Base-by-base conservation (phyloP, 2,329 filamentous ascomycete species). In the Aspergillus pseudonomiae region DNA sequence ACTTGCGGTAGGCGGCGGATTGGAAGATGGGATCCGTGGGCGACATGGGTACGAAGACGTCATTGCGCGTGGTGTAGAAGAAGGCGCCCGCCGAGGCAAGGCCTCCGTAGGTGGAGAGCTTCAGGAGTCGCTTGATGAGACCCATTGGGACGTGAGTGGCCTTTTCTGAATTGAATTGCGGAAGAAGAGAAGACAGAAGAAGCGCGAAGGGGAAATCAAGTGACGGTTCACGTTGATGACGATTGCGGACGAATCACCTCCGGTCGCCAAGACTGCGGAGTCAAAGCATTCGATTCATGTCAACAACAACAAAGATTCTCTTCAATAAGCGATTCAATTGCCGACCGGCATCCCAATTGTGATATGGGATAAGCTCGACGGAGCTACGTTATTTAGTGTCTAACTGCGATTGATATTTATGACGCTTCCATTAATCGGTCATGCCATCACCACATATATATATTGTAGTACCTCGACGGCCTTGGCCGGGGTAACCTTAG, bases 1-100 rank as follows among this genome's bases (percentile, higher is more conserved):
- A 84, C 63, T 82, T 83, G 56, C 80, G 78, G 79, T 85, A 91
- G 61, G 83, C 76, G 21, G 82, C 79, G 32, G 85, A 85, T 60
- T 80, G 80, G 83, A 88, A 89, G 69, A 91, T 84, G 69, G 91
- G 89, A 67, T 84, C 82, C 52, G 83, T 74, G n/a, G 81, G 75
- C 54, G 89, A 74, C 46, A 89, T 84, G 59, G 86, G 83, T 70
- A 87, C 79, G 71, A 89, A 80, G 45, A 79, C 82, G 68, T 86
- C 88, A 65, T 83, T 81, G 65, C 84, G 81, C 50, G 84, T 85
- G 63, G 84, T 81, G 64, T 83, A 85, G 57, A 85, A 82, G 64
- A 85, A 84, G 26, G 80, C 79, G 19, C 84, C 84, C 36, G 83
- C 76, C 16, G 84, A 82, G 67, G 84, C 83, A 24, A 81, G 77